Evolutionary conservation across 2,329 filamentous ascomycete species (phyloP), one percentile per base, ranked within the genome.

Genomic region (Whalleya microplaca): DNA sequence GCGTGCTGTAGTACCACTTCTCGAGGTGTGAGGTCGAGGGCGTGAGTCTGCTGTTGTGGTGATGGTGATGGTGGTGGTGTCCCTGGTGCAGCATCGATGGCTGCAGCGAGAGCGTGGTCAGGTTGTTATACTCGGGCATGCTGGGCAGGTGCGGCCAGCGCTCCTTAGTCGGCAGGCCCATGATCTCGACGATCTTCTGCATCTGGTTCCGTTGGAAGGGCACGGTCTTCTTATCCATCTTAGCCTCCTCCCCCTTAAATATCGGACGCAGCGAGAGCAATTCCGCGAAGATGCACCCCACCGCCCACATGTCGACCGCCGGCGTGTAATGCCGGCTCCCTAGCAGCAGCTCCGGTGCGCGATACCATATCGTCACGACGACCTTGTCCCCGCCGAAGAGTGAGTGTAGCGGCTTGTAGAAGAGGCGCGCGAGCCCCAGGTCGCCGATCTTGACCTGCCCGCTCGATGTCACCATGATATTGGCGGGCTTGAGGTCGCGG

Each of bases 171-270:
- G 95, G 95, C 63, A 96, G 78, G 27, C 95, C 95, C 79, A 99
- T 88, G 61, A 99, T 92, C 70, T 99, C 95, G 40, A 96, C 91
- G 66, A 99, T 99, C 76, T 96, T 97, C 70, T 95, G 92, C 94
- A 99, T 98, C 76, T 99, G 95, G 68, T 97, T 97, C 14, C 93
- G 86, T 74, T 99, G 95, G 66, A 99, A 99, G 0, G 95, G 95
- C 0, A 98, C 93, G 0, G 91, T 95, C 77, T 98, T 98, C 75
- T 99, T 99, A 74, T 99, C 95, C 90, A 98, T 97, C 76, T 99
- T 99, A 16, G 95, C 95, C 75, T 99, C 95, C 70, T 99, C 95
- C 0, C 95, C 95, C 71, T 99, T 99, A 75, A 99, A 99, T 52
- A 99, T 98, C 0, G 95, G 95, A 1, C 94, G 84, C 2, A 99